These are phyloP conservation scores for Starmera caribaea DNA, from an alignment of 805 yeast species.

Conservation along the genomic window DNA sequence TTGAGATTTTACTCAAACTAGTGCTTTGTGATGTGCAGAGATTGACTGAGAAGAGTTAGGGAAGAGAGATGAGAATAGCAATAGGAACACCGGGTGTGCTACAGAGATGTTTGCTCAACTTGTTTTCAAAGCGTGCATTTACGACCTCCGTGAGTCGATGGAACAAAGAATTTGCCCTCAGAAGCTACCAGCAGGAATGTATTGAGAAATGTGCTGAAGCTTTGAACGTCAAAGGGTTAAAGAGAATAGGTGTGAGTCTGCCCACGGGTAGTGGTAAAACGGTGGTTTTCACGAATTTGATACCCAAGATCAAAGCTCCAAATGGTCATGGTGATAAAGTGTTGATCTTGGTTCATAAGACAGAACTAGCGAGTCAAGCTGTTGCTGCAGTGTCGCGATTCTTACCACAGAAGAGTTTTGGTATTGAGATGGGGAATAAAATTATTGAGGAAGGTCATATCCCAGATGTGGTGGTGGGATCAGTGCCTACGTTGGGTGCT, in stretches of 20 bases:
- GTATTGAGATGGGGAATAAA: conserved; percentile 55
- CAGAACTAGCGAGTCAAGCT: conserved; percentile 72
- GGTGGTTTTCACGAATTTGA: conserved; percentile 56
- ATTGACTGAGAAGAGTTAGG: too few species aligned
- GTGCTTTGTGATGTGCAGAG: too few species aligned
- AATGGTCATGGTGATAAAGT: conserved; percentile 23
- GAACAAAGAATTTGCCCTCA: conserved; percentile 10
- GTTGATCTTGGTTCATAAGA: conserved; percentile 70
- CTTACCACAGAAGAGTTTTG: conserved; percentile 44
- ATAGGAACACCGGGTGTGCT: too few species aligned
- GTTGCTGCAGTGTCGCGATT: conserved; percentile 33
- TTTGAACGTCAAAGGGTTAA: conserved; percentile 27
- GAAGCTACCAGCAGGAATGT: conserved; percentile 66
- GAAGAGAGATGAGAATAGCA: too few species aligned
- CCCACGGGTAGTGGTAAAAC: conserved; percentile 98
- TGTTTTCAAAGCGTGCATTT: too few species aligned
- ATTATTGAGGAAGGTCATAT: conserved; percentile 27
- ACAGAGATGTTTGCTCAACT: too few species aligned
- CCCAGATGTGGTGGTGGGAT: conserved; percentile 65
- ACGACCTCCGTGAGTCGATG: too few species aligned
- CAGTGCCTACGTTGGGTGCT: conserved; percentile 56
- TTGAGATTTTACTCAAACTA: too few species aligned
- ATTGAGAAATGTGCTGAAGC: conserved; percentile 44
- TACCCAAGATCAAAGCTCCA: conserved; percentile 31
- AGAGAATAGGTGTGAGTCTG: conserved; percentile 68